These are phyloP conservation scores for Maudiozyma saulgeensis DNA, from an alignment of 805 yeast genomes.

Conservation along the genomic window DNA sequence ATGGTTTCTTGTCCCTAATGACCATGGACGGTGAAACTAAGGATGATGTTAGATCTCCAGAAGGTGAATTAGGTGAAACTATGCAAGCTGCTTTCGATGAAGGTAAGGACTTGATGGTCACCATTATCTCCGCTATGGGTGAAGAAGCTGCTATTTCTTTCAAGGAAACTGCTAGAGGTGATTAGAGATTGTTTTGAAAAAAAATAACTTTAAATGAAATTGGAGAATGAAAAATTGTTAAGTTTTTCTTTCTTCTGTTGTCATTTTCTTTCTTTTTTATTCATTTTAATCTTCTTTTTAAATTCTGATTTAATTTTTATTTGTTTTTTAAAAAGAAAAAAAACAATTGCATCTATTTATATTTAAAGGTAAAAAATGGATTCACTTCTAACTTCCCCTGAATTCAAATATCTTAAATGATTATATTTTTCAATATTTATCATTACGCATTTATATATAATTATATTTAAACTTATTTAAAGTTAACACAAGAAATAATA, in stretches of 20 bases:
- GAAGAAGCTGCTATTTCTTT: conserved; percentile 97
- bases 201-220: not conserved
- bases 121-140: conserved; percentile 95
- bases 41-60: conserved; percentile 97
- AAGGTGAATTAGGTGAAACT: conserved; percentile 90
- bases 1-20: conserved; percentile 92
- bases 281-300: no score
- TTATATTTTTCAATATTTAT: no score
- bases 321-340: no score
- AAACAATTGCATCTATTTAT: no score
- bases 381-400: no score
- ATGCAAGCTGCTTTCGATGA: conserved; percentile 87
- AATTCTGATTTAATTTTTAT: not conserved
- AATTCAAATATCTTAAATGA: no score
- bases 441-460: no score
- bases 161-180: conserved; percentile 89
- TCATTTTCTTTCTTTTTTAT: not conserved
- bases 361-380: no score
- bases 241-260: not conserved
- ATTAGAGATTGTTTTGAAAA: conserved; percentile 8
- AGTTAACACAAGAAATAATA: no score
- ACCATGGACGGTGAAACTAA: conserved; percentile 94
- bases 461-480: no score
- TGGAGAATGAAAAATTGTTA: no score
- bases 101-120: conserved; percentile 92